A percentile compares a stretch with the other conserved stretches of the same genome.
These are phyloP conservation scores for Skeletonema grethae DNA, from an alignment of 108 stramenopile genomes.

Conservation along the genomic window DNA sequence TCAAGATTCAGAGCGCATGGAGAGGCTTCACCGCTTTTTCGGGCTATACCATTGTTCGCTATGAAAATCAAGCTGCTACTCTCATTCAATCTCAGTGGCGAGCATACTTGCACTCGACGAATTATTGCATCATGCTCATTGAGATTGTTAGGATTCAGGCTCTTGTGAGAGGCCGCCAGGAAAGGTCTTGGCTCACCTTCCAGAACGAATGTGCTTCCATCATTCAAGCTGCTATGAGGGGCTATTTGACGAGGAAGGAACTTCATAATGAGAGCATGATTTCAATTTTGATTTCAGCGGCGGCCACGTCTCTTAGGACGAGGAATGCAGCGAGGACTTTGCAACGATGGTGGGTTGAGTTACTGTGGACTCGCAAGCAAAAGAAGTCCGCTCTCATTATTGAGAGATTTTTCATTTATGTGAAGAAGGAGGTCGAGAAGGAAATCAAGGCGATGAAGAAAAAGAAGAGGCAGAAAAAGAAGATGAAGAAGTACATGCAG, in stretches of 20 bases:
- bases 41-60: neutral
- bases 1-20: slow-evolving; percentile 23
- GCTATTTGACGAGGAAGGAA: slow-evolving; percentile 53
- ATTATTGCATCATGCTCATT: slow-evolving; percentile 66
- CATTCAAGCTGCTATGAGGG: slow-evolving; percentile 68
- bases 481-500: slow-evolving; percentile 48
- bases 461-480: slow-evolving; percentile 55
- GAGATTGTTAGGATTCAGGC: slow-evolving; percentile 73
- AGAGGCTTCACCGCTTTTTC: neutral
- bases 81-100: slow-evolving; percentile 49
- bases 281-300: slow-evolving; percentile 39
- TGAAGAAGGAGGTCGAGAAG: slow-evolving; percentile 50
- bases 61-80: slow-evolving; percentile 10
- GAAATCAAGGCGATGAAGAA: slow-evolving; percentile 48
- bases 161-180: slow-evolving; percentile 60
- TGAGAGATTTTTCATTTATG: slow-evolving; percentile 50
- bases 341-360: slow-evolving; percentile 71
- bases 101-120: slow-evolving; percentile 68
- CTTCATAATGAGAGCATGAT: slow-evolving; percentile 42
- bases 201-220: slow-evolving; percentile 68
- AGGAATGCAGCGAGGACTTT: slow-evolving; percentile 62
- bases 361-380: slow-evolving; percentile 42
- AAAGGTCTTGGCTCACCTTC: slow-evolving; percentile 47
- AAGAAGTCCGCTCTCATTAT: slow-evolving; percentile 46
- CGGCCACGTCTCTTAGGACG: slow-evolving; percentile 53